These are phyloP conservation scores for Trichoderma sp. DNA, from an alignment of 2,329 filamentous ascomycete genomes.

Conservation along the genomic window DNA sequence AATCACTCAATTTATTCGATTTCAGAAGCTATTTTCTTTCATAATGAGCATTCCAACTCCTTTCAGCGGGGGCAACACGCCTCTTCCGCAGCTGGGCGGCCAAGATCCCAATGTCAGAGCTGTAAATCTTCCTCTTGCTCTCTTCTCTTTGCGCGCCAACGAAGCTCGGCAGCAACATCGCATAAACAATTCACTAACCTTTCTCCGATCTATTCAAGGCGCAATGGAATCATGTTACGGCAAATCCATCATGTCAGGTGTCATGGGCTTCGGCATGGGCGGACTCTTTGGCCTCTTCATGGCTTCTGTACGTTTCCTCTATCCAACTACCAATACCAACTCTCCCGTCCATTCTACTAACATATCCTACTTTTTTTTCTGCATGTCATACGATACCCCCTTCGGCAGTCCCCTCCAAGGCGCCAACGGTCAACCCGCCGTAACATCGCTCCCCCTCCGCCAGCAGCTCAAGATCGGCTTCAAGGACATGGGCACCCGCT, in stretches of 20 bases:
- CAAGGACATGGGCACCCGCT: constrained; percentile 89
- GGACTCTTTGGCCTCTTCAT: constrained; percentile 97
- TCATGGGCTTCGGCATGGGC: constrained; percentile 91
- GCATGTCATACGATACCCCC: constrained; percentile 95
- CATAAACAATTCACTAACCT: background rate
- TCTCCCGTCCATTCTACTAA: constrained; percentile 17
- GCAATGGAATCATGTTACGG: constrained; percentile 90
- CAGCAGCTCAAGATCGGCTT: constrained; percentile 85
- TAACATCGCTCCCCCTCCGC: constrained; percentile 71
- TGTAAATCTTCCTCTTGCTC: constrained; percentile 38
- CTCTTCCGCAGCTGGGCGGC: constrained; percentile 34
- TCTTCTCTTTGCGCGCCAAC: background rate
- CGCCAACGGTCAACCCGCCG: constrained; percentile 37
- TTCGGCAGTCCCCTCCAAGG: constrained; percentile 57
- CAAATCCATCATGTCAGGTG: constrained; percentile 86
- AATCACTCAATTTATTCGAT: background rate
- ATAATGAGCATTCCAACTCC: constrained; percentile 44
- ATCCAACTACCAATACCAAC: background rate
- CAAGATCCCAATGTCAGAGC: constrained; percentile 56
- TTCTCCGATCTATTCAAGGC: constrained; percentile 57
- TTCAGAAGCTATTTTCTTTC: background rate
- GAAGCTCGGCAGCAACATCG: background rate
- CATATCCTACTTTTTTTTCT: background rate
- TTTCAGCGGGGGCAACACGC: constrained; percentile 26
- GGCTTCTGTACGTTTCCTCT: constrained; percentile 73